These are phyloP conservation scores for Lachnellula arida DNA, from an alignment of 2,329 filamentous ascomycete species.

Conservation along the genomic window DNA sequence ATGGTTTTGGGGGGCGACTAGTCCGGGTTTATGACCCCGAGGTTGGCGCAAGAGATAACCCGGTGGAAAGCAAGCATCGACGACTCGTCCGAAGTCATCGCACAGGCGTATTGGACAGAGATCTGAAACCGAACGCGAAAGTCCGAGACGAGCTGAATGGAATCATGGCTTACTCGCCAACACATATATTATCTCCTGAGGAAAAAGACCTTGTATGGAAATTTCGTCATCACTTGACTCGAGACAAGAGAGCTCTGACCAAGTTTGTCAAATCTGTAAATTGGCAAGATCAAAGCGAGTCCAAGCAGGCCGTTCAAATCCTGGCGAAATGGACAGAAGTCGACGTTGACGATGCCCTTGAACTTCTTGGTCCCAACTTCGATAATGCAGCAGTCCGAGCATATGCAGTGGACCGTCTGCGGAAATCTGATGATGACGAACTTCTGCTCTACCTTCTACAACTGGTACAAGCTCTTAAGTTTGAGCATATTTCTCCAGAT, in stretches of 20 bases:
- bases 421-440: slow-evolving; percentile 90
- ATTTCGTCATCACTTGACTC: slow-evolving; percentile 88
- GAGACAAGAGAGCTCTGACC: slow-evolving; percentile 87
- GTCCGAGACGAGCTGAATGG: slow-evolving; percentile 88
- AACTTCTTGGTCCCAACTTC: slow-evolving; percentile 87
- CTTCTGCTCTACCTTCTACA: slow-evolving; percentile 87
- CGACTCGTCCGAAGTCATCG: slow-evolving; percentile 83
- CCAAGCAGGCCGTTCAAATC: slow-evolving; percentile 83
- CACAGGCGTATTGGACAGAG: slow-evolving; percentile 90
- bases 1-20: slow-evolving; percentile 53
- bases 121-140: slow-evolving; percentile 93
- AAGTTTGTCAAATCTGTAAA: slow-evolving; percentile 98
- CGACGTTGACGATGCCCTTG: slow-evolving; percentile 92
- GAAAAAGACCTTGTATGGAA: slow-evolving; percentile 98
- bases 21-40: slow-evolving; percentile 92
- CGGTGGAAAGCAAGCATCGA: slow-evolving; percentile 91
- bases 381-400: slow-evolving; percentile 83
- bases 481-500: slow-evolving; percentile 68
- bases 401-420: slow-evolving; percentile 86
- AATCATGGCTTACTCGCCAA: slow-evolving; percentile 89
- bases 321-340: slow-evolving; percentile 94
- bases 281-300: slow-evolving; percentile 82
- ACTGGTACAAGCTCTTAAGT: slow-evolving; percentile 92
- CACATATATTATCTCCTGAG: slow-evolving; percentile 78
- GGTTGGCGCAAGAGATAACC: slow-evolving; percentile 83